Percentiles rank a stretch among this genome's conserved stretches.
Evolutionary conservation across 805 yeast species (phyloP).

Genomic region (Yamadazyma olivae): DNA sequence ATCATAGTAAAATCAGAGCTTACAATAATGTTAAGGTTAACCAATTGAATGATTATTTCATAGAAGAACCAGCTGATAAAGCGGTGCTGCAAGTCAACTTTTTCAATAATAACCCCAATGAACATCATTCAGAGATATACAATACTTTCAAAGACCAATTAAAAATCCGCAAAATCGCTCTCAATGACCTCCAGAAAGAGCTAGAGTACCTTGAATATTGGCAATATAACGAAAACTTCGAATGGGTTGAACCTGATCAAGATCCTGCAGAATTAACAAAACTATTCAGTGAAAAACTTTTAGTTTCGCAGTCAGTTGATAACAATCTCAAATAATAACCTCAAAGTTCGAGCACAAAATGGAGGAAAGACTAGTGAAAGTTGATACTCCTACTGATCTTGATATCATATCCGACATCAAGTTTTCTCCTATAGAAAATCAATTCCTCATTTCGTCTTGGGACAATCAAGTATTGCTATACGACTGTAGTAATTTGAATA

Average conservation of each 20-base stretch:
- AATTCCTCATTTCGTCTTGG: constrained; percentile 56
- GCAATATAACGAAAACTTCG: constrained; percentile 33
- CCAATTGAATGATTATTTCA: constrained; percentile 18
- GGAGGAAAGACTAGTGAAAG: too few species aligned
- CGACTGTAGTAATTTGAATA: constrained; percentile 16
- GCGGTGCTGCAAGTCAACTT: not conserved
- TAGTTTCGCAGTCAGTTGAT: too few species aligned
- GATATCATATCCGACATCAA: constrained; percentile 44
- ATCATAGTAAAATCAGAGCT: constrained; percentile 26
- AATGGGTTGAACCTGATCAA: constrained; percentile 46
- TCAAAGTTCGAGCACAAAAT: too few species aligned
- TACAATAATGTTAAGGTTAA: constrained; percentile 15
- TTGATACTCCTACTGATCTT: constrained; percentile 22
- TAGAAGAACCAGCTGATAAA: constrained; percentile 16
- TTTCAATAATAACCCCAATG: not conserved
- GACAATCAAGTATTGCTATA: constrained; percentile 48
- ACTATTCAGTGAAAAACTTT: too few species aligned
- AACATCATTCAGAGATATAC: constrained; percentile 10
- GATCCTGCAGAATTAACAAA: constrained; percentile 43
- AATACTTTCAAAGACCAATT: constrained; percentile 20
- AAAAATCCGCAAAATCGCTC: constrained; percentile 28
- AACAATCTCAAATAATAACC: too few species aligned
- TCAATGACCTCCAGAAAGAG: constrained; percentile 36
- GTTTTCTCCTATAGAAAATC: constrained; percentile 32
- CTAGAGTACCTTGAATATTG: constrained; percentile 34